Base-by-base conservation (phyloP, 1,284 basidiomycete species). In the Athelia psychrophila region DNA sequence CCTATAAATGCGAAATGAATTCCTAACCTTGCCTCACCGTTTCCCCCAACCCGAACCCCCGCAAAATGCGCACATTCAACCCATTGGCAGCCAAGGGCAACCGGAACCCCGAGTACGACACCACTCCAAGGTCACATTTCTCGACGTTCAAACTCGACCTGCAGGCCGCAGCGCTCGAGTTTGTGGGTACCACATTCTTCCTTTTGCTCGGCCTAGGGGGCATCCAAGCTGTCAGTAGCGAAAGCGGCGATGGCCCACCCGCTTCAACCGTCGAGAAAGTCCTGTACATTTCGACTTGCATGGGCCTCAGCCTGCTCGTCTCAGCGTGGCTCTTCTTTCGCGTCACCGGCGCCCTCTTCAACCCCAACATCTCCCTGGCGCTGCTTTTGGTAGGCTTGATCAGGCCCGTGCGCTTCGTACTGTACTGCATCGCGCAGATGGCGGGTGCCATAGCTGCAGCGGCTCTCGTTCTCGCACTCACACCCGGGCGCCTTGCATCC, bases 251-350 rank as follows among this genome's bases (percentile, higher is more conserved):
- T 24, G 64, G 65, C 48, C 60, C 62, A 62, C 49, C 58, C 47
- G 44, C 58, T 32, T 72, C 64, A 22, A 65, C 56, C 51, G 62
- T 82, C 49, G 71, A 75, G 46, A 75, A 74, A 22, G 63, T 74
- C 36, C 71, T 82, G 57, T 88, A 86, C 68, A 80, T 85, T 45
- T 77, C 85, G 0, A 73, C 77, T 1, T 77, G 73, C 44, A 84
- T 87, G 73, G 88, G 88, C 2, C 65, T 91, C 49, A 81, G 80
- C 51, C 75, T 91, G 33, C 75, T 88, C 45, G 79, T 86, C 27
- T 81, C 80, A 2, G 84, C 82, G 6, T 90, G 86, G 83, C 67
- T 90, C 32, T 91, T 91, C 68, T 91, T 82, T 65, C 76, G 89
- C 30, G 77, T 86, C 45, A 88, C 86, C 0, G 88, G 86, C 6